Base-by-base conservation (phyloP, 805 yeast species). In the Ogataea kodamae region DNA sequence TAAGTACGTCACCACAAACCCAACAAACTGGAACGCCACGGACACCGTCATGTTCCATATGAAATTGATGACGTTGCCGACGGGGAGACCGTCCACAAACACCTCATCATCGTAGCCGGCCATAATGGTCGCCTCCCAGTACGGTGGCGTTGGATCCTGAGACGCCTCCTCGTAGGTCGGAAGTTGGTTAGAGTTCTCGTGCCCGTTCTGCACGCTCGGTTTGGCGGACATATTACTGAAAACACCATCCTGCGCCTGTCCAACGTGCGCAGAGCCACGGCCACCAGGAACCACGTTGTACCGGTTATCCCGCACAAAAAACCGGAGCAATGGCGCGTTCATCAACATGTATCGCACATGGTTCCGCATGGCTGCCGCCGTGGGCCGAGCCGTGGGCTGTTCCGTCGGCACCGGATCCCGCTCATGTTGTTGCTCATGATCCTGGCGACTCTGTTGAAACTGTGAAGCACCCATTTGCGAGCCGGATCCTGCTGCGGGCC, bases 161-260 rank as follows among this genome's bases (percentile, higher is more conserved):
- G 96, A 86, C 0, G 96, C 97, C 54, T 89, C 97, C 37, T 86
- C 96, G 61, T 92, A 92, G 1, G 95, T 70, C 3, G 97, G 97
- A 13, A 77, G 72, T 23, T 85, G 81, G 40, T 81, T 89, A 8
- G 65, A 59, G 24, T 55, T 54, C 11, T 57, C 52, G 0, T 71
- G 54, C 29, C 81, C 90, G 3, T 37, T 33, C 3, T 29, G 14
- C 1, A 42, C 49, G 5, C 55, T 39, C 5, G 96, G 96, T 52
- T 89, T 90, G 3, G 97, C 97, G 49, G 84, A 74, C 48, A 92
- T 58, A 58, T 92, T 92, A 31, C 92, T 78, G 59, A 92, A 92
- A 3, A 92, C 98, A 8, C 97, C 98, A 56, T 92, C 98, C 39
- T 67, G 69, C 2, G 62, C 49, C 55, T 64, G 42, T 52, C 81